Evolutionary conservation across 2,329 filamentous ascomycete species (phyloP).

Genomic region (Colletotrichum higginsianum): DNA sequence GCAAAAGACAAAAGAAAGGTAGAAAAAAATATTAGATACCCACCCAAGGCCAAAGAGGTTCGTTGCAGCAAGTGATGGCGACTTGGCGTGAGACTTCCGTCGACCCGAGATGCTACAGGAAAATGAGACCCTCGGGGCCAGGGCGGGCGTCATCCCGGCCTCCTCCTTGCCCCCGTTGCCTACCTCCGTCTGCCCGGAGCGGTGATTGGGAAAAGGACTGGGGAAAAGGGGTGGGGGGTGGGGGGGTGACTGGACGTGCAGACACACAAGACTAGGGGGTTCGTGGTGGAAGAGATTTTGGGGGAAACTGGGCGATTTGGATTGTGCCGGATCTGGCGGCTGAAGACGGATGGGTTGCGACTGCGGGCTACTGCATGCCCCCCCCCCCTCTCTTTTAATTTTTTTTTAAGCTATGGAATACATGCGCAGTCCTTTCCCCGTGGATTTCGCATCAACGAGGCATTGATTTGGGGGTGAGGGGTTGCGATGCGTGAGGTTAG

Average conservation of each 20-base stretch:
- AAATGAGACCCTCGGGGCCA: too few species aligned
- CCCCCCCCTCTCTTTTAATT: too few species aligned
- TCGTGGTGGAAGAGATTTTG: not conserved
- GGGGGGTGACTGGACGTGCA: slow-evolving; percentile 29
- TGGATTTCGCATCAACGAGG: not conserved
- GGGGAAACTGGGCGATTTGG: not conserved
- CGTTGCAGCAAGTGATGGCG: too few species aligned
- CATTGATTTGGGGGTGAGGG: not conserved
- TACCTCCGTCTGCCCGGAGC: slow-evolving; percentile 33
- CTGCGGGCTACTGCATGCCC: not conserved
- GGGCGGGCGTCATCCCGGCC: not conserved
- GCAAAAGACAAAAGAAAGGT: too few species aligned
- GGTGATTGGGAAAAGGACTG: not conserved
- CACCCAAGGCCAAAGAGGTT: not conserved
- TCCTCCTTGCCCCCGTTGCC: not conserved
- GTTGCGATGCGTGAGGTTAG: not conserved
- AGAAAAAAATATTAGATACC: slow-evolving; percentile 28
- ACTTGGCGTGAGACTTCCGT: not conserved
- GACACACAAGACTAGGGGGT: slow-evolving; percentile 7
- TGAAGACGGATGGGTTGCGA: slow-evolving; percentile 1
- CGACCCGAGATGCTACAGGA: not conserved
- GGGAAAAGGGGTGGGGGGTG: not conserved
- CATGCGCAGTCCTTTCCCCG: not conserved
- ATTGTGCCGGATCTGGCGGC: slow-evolving; percentile 18
- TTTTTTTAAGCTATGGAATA: too few species aligned